These are phyloP conservation scores for Wickerhamomyces chambardii DNA, from an alignment of 805 yeast species.

Conservation along the genomic window DNA sequence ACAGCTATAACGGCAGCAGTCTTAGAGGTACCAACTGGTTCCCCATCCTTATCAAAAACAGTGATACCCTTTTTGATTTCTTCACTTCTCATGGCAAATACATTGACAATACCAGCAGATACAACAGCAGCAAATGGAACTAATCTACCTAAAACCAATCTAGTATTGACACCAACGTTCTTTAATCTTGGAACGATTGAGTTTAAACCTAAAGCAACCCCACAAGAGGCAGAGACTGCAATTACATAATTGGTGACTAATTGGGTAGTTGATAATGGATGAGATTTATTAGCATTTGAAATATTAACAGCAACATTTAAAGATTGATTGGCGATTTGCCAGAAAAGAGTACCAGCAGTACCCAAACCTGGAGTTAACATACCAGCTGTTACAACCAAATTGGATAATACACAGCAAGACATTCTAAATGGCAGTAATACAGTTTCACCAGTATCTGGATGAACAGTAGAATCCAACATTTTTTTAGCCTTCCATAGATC, in stretches of 20 bases:
- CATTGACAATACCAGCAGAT: slow-evolving; percentile 92
- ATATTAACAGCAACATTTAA: slow-evolving; percentile 95
- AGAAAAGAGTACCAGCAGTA: slow-evolving; percentile 82
- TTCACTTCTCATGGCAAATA: slow-evolving; percentile 93
- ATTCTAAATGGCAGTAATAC: slow-evolving; percentile 91
- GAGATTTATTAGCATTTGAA: slow-evolving; percentile 93
- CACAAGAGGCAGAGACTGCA: slow-evolving; percentile 92
- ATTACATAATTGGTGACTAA: slow-evolving; percentile 69
- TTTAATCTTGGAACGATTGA: slow-evolving; percentile 82
- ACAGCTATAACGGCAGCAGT: slow-evolving; percentile 90
- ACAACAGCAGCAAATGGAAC: slow-evolving; percentile 99
- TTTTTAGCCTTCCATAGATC: slow-evolving; percentile 86
- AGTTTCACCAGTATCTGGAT: slow-evolving; percentile 95
- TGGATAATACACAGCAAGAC: slow-evolving; percentile 92
- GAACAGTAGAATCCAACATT: slow-evolving; percentile 83
- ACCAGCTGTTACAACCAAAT: slow-evolving; percentile 92
- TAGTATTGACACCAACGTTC: slow-evolving; percentile 59
- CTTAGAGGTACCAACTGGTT: slow-evolving; percentile 65
- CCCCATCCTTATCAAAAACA: slow-evolving; percentile 59
- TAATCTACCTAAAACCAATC: slow-evolving; percentile 67
- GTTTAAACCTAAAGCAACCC: slow-evolving; percentile 91
- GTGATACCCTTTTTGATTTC: slow-evolving; percentile 82
- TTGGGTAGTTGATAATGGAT: slow-evolving; percentile 76
- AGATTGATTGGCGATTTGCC: slow-evolving; percentile 98
- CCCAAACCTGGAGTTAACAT: slow-evolving; percentile 95